Evolutionary conservation across 192 early-diverging fungal species (phyloP).

Genomic region (Umbelopsis isabellina): DNA sequence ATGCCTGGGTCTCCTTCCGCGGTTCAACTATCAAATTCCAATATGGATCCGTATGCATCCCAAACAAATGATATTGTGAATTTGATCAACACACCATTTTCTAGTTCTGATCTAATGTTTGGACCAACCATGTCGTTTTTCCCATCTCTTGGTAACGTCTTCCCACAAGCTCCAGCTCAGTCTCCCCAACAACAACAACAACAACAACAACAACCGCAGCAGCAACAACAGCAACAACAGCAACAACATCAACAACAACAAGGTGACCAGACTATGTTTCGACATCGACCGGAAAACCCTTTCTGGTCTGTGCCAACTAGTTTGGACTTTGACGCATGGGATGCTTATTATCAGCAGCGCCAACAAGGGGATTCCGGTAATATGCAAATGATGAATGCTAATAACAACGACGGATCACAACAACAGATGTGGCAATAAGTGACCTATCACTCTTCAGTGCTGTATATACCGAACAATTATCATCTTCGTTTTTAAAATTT

Average conservation of each 20-base stretch:
- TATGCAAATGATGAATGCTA: constrained; percentile 3
- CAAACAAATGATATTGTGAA: constrained; percentile 11
- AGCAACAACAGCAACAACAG: neutral
- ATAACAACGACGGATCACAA: constrained; percentile 1
- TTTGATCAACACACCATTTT: constrained; percentile 12
- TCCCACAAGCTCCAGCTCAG: neutral
- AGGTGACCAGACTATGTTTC: constrained; percentile 24
- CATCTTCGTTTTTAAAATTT: neutral
- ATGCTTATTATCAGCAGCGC: constrained; percentile 26
- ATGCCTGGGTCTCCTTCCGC: neutral
- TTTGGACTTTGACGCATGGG: constrained; percentile 41
- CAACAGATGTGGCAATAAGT: constrained; percentile 14
- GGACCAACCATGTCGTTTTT: neutral
- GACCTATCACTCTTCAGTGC: neutral
- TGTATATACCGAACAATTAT: neutral
- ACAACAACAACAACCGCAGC: constrained; percentile 4
- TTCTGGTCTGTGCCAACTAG: constrained; percentile 44
- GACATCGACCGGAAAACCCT: constrained; percentile 39
- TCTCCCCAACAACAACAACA: neutral
- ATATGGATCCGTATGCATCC: neutral
- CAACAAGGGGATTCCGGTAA: neutral
- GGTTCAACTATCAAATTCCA: neutral
- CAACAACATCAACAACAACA: constrained; percentile 1
- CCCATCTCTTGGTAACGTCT: neutral
- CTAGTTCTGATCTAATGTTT: constrained; percentile 7